phyloP scores from a whole-genome alignment of 2,329 filamentous ascomycete genomes.

The Pestalotiopsis sp. region DNA sequence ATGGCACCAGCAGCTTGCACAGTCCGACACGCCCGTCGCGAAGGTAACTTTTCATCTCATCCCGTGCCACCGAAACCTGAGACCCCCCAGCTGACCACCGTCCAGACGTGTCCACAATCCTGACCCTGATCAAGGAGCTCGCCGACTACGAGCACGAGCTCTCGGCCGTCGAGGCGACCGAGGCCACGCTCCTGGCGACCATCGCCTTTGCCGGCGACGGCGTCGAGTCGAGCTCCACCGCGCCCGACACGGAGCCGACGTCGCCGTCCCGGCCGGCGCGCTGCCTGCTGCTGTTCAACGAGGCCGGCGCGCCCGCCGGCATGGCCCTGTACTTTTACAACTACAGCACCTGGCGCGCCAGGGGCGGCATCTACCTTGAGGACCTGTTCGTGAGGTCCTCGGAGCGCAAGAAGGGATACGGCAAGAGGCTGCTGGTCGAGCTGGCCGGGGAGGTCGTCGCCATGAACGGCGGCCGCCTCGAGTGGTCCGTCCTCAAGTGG shows the following conservation, averaged over 20 bases:
- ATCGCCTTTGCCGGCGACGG: conserved; percentile 73
- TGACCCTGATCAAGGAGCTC: conserved; percentile 80
- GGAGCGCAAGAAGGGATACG: conserved; percentile 78
- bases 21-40: conserved; percentile 61
- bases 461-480: conserved; percentile 74
- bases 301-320: conserved; percentile 57
- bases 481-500: conserved; percentile 93
- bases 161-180: conserved; percentile 76
- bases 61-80: no score
- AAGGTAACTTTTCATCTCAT: conserved; percentile 46
- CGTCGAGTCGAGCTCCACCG: conserved; percentile 39
- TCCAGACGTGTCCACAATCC: conserved; percentile 79
- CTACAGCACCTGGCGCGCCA: conserved; percentile 91
- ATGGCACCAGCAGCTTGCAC: conserved; percentile 34
- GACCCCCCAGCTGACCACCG: background rate
- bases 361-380: conserved; percentile 88
- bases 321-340: conserved; percentile 96
- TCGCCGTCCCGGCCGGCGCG: conserved; percentile 64
- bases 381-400: conserved; percentile 81
- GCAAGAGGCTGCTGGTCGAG: conserved; percentile 71
- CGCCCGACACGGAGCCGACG: conserved; percentile 54
- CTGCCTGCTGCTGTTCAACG: conserved; percentile 68
- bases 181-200: conserved; percentile 70
- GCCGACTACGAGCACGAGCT: conserved; percentile 85
- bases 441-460: conserved; percentile 79